Percentiles rank a stretch among this genome's conserved stretches.
Evolutionary conservation across 306 rosid genomes (phyloP).

Genomic region (Cicer pinnatifidum): DNA sequence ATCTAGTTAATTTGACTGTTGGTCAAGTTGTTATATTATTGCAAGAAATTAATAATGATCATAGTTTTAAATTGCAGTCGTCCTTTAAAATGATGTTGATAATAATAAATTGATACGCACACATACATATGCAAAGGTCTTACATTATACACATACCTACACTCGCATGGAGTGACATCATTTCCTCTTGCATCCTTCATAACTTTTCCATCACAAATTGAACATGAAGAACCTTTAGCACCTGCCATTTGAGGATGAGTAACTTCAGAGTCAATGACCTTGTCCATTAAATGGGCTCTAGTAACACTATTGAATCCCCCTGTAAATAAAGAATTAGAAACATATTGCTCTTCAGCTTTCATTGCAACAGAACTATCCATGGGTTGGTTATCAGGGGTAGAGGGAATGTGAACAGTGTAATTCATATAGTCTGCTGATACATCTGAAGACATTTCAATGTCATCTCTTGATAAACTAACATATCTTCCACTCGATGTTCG

Average conservation of each 20-base stretch:
- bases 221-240: conserved; percentile 79
- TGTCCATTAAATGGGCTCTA: conserved; percentile 88
- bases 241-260: conserved; percentile 96
- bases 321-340: conserved; percentile 79
- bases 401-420: conserved; percentile 90
- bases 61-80: too few relatives aligned
- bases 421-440: conserved; percentile 76
- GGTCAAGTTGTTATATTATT: too few relatives aligned
- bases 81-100: too few relatives aligned
- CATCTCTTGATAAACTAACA: conserved; percentile 79
- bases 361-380: conserved; percentile 69
- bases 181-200: conserved; percentile 87
- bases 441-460: conserved; percentile 77
- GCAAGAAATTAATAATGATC: too few relatives aligned
- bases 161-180: conserved; percentile 79
- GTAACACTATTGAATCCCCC: conserved; percentile 92
- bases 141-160: conserved; percentile 62
- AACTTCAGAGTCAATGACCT: conserved; percentile 84
- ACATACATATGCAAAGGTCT: background rate
- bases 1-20: background rate
- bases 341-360: conserved; percentile 90
- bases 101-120: background rate
- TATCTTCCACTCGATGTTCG: conserved; percentile 87
- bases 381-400: conserved; percentile 85
- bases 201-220: conserved; percentile 80